Conservation (phyloP, 192 early-diverging fungal genomes). For the Obelidium mucronatum region DNA sequence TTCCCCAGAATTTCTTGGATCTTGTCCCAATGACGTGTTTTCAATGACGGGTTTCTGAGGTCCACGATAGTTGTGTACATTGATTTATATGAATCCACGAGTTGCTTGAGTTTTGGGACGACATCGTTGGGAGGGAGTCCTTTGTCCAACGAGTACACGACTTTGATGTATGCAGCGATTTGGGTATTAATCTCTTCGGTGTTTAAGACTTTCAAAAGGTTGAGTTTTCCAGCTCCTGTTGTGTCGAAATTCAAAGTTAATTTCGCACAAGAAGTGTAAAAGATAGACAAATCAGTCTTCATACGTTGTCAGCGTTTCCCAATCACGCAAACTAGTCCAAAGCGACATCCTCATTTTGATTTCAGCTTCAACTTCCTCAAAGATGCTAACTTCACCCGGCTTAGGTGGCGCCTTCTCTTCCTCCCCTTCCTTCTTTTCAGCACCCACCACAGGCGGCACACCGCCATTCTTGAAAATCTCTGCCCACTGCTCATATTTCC, state of each 20-base stretch:
- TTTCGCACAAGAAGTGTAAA: too few species aligned
- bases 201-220: conserved; percentile 61
- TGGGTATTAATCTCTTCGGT: conserved; percentile 67
- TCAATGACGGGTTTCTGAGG: conserved; percentile 64
- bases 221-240: conserved; percentile 53
- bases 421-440: conserved; percentile 27
- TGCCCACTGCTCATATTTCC: conserved; percentile 58
- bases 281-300: not conserved
- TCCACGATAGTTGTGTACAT: conserved; percentile 69
- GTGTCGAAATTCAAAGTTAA: not conserved
- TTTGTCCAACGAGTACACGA: conserved; percentile 66
- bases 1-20: conserved; percentile 65
- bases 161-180: conserved; percentile 59
- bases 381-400: conserved; percentile 41
- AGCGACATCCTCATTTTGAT: conserved; percentile 63
- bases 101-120: conserved; percentile 63
- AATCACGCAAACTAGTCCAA: conserved; percentile 64
- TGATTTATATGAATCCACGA: conserved; percentile 60
- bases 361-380: conserved; percentile 64
- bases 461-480: conserved; percentile 64
- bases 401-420: conserved; percentile 33
- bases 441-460: conserved; percentile 4
- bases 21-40: conserved; percentile 67
- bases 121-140: conserved; percentile 72
- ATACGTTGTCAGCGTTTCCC: conserved; percentile 59